phyloP scores from a whole-genome alignment of 495 filamentous ascomycete genomes.

The Cladorrhinum samala region DNA sequence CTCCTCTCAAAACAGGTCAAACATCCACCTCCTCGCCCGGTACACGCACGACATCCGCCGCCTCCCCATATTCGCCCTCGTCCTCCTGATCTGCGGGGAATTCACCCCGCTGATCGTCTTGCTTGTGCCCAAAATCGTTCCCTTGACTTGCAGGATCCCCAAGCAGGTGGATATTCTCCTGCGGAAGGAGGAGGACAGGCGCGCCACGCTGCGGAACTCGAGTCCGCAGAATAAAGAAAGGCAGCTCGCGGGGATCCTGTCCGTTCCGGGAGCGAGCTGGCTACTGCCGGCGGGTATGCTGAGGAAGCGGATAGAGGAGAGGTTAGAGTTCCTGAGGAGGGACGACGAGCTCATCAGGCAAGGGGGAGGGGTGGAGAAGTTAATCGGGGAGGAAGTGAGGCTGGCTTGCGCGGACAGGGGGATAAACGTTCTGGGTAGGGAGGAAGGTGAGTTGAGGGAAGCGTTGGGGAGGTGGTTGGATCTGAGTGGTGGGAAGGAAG shows the following conservation, averaged over 20 bases:
- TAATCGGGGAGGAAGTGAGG: constrained; percentile 37
- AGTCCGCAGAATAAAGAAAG: background rate
- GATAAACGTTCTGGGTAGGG: constrained; percentile 27
- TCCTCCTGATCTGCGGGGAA: constrained; percentile 75
- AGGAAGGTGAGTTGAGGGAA: constrained; percentile 21
- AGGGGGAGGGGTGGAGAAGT: constrained; percentile 29
- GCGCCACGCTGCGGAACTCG: constrained; percentile 19
- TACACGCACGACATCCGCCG: constrained; percentile 59
- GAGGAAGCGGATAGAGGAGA: constrained; percentile 4
- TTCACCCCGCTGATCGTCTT: constrained; percentile 70
- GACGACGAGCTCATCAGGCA: constrained; percentile 31
- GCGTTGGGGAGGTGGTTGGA: constrained; percentile 31
- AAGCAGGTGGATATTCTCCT: constrained; percentile 57
- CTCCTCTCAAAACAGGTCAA: constrained; percentile 12
- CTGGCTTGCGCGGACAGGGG: constrained; percentile 39
- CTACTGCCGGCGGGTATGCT: constrained; percentile 13
- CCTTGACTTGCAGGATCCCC: constrained; percentile 75
- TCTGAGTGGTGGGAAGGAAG: constrained; percentile 12
- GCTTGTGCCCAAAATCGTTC: constrained; percentile 62
- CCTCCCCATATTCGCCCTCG: constrained; percentile 67
- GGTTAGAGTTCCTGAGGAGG: constrained; percentile 47
- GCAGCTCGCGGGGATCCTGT: background rate
- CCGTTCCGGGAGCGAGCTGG: constrained; percentile 12
- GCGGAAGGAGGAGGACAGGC: constrained; percentile 40
- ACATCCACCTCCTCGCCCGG: constrained; percentile 27